Base-by-base conservation (phyloP, 768 basidiomycete species). In the Boletus vinaceobasis region DNA sequence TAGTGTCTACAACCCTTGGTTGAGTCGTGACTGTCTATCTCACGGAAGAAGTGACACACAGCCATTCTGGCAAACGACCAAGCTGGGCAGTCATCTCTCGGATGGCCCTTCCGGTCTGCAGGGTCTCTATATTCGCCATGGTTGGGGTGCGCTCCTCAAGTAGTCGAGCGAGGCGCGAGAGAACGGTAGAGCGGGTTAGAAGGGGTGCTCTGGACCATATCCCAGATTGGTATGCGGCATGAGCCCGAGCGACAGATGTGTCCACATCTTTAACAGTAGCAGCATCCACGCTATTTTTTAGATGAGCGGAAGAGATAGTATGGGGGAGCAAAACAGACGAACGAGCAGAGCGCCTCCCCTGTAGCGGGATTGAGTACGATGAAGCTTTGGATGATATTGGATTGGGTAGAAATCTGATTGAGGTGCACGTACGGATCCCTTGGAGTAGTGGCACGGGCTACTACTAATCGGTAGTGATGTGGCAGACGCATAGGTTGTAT, bases 61-160 rank as follows among this genome's bases (percentile, higher is more conserved):
- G 76, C 92, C 92, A 94, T 69, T 93, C 90, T 6, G 90, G 90
- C 35, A 93, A 75, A 37, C 92, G 77, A 1, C 78, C 74, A 4
- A 94, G 76, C 70, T 94, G 92, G 0, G 83, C 83, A 19, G 76
- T 81, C 90, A 94, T 92, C 71, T 94, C 91, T 13, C 88, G 77
- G 43, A 91, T 85, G n/a, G 88, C 75, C 50, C 90, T 77, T 11
- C 90, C 91, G 0, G 90, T 93, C 68, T 93, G 90, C 45, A 85
- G 54, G 2, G 83, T 81, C 70, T 93, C 91, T 19, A 87, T 72
- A 37, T 72, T 67, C 2, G 88, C 87, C 13, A 91, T 65, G 26
- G 84, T 77, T 0, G 80, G 75, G 17, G 87, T 70, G 59, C 73
- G 77, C 17, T 74, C 74, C 60, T 86, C 85, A 9, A 93, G 75